Base-by-base conservation (phyloP, 768 basidiomycete genomes). In the Serendipita sp. region DNA sequence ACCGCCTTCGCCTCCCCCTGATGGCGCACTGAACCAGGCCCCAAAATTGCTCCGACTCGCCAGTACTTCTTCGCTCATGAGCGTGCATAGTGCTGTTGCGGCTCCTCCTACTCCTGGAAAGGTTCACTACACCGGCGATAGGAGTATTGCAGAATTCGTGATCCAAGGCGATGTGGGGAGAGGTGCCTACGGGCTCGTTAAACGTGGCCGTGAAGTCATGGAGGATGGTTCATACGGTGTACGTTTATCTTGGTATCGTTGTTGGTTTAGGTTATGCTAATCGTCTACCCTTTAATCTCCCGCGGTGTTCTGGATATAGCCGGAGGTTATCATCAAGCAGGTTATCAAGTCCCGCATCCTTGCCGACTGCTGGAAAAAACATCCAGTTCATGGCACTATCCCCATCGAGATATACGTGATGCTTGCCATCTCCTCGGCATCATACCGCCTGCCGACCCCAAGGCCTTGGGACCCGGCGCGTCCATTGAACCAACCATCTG, bases 361-460 rank as follows among this genome's bases (percentile, higher is more conserved):
- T 63, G 95, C 95, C 35, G 95, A 99, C 76, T 98, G 95, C 74
- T 99, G 96, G 96, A 98, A 98, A 78, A 90, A 89, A 71, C 95
- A 99, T 73, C 88, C 89, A 47, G 83, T 86, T 67, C 83, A 89
- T 73, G 95, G 95, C 65, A 96, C 96, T 5, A 96, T 98, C 70
- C 95, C 96, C 15, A 95, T 98, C 77, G 96, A 99, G 76, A 95
- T 95, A 30, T 89, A 88, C 72, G 89, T 92, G 71, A 89, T 92
- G 90, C 89, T 89, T 65, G 84, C 88, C 54, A 86, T 92, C 74
- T 92, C 90, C 56, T 82, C 86, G 67, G 88, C 84, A 3, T 79
- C 85, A 30, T 91, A 91, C 74, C 79, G 85, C 30, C 78, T 95
- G n/a, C 86, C 89, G 8, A 56, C 66, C 34, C 75, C 85, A 15